These are phyloP conservation scores for Pyrenochaeta sp. DNA, from an alignment of 2,329 filamentous ascomycete genomes.

Conservation along the genomic window DNA sequence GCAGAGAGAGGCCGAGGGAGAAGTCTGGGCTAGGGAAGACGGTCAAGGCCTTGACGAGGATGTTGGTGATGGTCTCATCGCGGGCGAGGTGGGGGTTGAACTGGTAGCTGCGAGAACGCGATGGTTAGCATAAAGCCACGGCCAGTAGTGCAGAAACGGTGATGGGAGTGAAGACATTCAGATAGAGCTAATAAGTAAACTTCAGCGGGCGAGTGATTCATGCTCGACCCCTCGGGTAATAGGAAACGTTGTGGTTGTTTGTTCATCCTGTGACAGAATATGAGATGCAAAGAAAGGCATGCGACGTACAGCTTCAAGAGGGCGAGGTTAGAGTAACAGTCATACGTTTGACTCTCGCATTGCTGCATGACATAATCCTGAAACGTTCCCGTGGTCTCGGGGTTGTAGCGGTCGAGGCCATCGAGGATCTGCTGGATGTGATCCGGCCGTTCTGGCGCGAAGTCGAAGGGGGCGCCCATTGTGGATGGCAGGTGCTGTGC, in stretches of 20 bases:
- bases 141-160: constrained; percentile 1
- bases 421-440: constrained; percentile 94
- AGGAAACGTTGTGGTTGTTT: constrained; percentile 87
- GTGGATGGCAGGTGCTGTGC: constrained; percentile 37
- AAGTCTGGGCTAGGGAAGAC: constrained; percentile 97
- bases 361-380: constrained; percentile 94
- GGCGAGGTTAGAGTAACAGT: constrained; percentile 96
- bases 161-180: constrained; percentile 59
- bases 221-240: constrained; percentile 83
- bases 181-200: constrained; percentile 77
- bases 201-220: constrained; percentile 71
- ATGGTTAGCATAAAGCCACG: constrained; percentile 21
- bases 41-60: constrained; percentile 96
- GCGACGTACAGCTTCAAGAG: constrained; percentile 93
- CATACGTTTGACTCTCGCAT: constrained; percentile 92
- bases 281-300: constrained; percentile 10
- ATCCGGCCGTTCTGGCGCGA: constrained; percentile 88
- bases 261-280: constrained; percentile 70
- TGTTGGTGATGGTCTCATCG: constrained; percentile 97
- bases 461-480: constrained; percentile 73
- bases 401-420: constrained; percentile 97
- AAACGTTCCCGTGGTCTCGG: constrained; percentile 90
- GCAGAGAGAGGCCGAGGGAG: constrained; percentile 90
- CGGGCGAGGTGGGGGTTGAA: constrained; percentile 98
- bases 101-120: constrained; percentile 80